phyloP scores from a whole-genome alignment of 192 early-diverging fungal species.

The Coemansia brasiliensis region DNA sequence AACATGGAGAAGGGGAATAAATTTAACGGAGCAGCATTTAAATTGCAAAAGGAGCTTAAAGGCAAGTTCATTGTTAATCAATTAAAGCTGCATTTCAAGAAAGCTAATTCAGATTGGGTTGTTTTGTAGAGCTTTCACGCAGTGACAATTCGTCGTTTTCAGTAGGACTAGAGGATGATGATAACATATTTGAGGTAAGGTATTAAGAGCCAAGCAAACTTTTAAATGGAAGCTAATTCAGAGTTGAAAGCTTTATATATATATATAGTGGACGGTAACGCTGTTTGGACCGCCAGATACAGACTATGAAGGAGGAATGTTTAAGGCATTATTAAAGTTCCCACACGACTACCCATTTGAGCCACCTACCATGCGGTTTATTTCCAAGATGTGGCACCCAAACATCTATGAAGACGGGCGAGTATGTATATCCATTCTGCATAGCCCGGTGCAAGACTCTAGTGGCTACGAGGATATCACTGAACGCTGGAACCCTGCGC shows the following conservation, averaged over 20 bases:
- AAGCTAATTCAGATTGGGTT: no score
- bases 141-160: conserved; percentile 80
- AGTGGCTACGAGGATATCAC: conserved; percentile 87
- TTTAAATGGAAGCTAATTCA: neutral
- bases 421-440: conserved; percentile 96
- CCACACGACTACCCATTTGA: conserved; percentile 77
- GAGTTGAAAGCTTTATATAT: neutral
- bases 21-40: conserved; percentile 19
- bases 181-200: conserved; percentile 82
- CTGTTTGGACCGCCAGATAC: conserved; percentile 88
- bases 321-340: conserved; percentile 78
- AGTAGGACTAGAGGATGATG: conserved; percentile 83
- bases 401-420: conserved; percentile 88
- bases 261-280: conserved; percentile 80
- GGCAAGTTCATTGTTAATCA: conserved; percentile 17
- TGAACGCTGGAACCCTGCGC: conserved; percentile 95
- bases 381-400: conserved; percentile 90
- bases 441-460: conserved; percentile 81
- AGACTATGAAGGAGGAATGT: conserved; percentile 92
- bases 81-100: no score
- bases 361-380: conserved; percentile 89
- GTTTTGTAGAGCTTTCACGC: conserved; percentile 71
- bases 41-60: conserved; percentile 34
- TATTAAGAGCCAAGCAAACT: neutral
- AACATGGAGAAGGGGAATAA: conserved; percentile 17